Evolutionary conservation across 140 eudicot species (phyloP), one percentile per base, ranked within the genome.

Genomic region (Cichorium intybus): DNA sequence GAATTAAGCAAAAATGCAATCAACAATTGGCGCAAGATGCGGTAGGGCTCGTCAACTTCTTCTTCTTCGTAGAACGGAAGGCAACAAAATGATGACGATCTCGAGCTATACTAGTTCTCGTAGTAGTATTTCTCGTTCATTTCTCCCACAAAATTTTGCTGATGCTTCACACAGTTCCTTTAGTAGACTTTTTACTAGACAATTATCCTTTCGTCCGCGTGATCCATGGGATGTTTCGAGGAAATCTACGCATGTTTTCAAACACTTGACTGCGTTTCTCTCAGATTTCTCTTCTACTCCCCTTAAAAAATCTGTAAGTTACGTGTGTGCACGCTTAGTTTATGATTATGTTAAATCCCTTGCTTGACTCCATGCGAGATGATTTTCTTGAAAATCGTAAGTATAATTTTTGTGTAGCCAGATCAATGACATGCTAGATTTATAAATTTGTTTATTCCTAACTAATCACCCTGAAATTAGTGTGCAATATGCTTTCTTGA

Each of bases 231-330:
- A 72, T 48, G 69, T 75, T 67, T 34, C 81, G 49, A 74, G 84
- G 60, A 62, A 64, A 17, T 39, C 76, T 27, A 65, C 84, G 21
- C 52, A 20, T n/a, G 62, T 72, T 33, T 56, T 77, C 46, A 70
- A 53, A 41, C 73, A 47, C 7, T 7, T 75, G 51, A 82, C 72
- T 45, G 87, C 84, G 24, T 85, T 80, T 72, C 60, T 70, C 21
- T 75, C 94, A 39, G 87, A 82, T 73, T 69, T 28, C 28, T 68
- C 89, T 33, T 72, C 81, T 23, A 28, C 64, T 6, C 71, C 79
- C 9, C 67, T 83, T 55, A 75, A 41, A 28, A 79, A 69, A 21
- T 69, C 69, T 64, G 93, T 88, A 69, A 72, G 74, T 16, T 77
- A 5, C 1, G 10, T 24, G 24, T 33, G n/a, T 68, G 10, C 50